phyloP scores from a whole-genome alignment of 2,329 filamentous ascomycete genomes.

The Ceratocystiopsis brevicomis region DNA sequence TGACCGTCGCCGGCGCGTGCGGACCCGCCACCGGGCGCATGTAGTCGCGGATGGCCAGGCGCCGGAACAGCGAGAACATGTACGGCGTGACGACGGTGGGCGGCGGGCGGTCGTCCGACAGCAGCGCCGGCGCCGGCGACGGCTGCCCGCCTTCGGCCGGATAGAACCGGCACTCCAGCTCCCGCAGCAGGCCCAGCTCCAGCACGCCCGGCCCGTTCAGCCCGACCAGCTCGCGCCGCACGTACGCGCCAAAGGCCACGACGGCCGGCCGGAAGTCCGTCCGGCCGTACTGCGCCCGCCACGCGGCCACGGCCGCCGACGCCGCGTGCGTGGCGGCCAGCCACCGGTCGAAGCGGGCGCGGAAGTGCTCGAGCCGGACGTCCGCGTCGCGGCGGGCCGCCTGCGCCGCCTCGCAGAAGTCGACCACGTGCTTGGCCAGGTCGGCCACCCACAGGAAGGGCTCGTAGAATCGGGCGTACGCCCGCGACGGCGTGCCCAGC shows the following conservation, averaged over 20 bases:
- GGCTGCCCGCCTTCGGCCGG: too few species aligned
- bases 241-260: constrained; percentile 38
- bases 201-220: constrained; percentile 16
- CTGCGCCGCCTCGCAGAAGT: constrained; percentile 32
- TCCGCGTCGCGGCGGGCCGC: constrained; percentile 23
- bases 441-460: constrained; percentile 54
- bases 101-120: neutral
- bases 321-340: constrained; percentile 24
- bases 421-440: constrained; percentile 52
- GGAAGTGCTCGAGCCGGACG: constrained; percentile 38
- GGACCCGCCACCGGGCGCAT: constrained; percentile 27
- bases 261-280: constrained; percentile 46
- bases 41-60: constrained; percentile 38
- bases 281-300: constrained; percentile 30
- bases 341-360: constrained; percentile 37
- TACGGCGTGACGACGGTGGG: constrained; percentile 53
- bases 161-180: constrained; percentile 16
- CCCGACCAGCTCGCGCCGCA: constrained; percentile 44
- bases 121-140: too few species aligned
- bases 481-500: constrained; percentile 32
- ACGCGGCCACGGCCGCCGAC: constrained; percentile 26
- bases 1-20: neutral
- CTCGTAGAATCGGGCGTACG: constrained; percentile 42
- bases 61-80: constrained; percentile 41
- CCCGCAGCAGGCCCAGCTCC: constrained; percentile 32